Base-by-base conservation (phyloP, 768 basidiomycete genomes). In the Tylopilus vinaceipallidus region DNA sequence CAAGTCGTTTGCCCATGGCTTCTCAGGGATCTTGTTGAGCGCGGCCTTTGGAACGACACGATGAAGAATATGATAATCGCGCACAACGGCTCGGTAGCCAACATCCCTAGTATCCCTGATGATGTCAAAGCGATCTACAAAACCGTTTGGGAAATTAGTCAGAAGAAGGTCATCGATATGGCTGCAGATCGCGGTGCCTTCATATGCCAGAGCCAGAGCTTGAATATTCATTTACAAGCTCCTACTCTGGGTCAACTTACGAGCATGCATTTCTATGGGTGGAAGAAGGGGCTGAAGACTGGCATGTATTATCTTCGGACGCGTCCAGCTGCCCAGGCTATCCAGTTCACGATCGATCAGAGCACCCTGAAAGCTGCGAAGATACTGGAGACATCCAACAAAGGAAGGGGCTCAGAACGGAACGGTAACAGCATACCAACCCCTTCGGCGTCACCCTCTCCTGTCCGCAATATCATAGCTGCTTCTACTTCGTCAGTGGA, bases 11-110 rank as follows among this genome's bases (percentile, higher is more conserved):
- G 94, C 75, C 97, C 97, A 0, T 98, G 97, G 97, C 81, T 99
- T 44, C 82, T 99, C n/a, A 86, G 93, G 50, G 97, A 99, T 59
- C 88, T 99, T 49, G 95, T 98, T 59, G 91, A 95, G 57, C 88
- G 87, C 47, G 86, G 86, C 29, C 82, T 98, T 7, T 99, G 97
- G 97, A 82, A 98, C 62, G 95, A 99, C 64, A 83, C 90, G 67
- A 98, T 98, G 95, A 97, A 95, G 81, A 95, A 98, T 74, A 87
- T 91, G 80, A 93, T 99, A 71, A 98, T 99, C 59, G 97, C 97
- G 13, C 88, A 95, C 72, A 88, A 93, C 62, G 95, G 88, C 23
- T 89, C 87, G 6, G 70, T 90, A 23, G 92, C 95, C 67, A 90
- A 83, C 66, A 92, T 98, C 57, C 86, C 91, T 23, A 80, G 64